These are phyloP conservation scores for Hevea brasiliensis DNA, from an alignment of 345 rosid genomes.

Conservation along the genomic window DNA sequence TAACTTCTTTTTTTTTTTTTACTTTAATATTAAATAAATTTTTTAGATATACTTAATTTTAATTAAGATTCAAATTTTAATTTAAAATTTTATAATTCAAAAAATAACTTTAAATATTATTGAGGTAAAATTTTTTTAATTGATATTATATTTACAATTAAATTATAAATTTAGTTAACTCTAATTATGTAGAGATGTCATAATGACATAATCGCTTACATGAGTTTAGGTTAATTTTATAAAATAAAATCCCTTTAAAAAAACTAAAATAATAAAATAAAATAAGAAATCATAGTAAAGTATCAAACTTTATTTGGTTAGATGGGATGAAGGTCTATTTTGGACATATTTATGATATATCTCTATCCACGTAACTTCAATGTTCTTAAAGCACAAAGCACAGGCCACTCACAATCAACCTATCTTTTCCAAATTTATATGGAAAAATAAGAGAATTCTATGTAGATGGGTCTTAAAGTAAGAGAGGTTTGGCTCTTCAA, in stretches of 20 bases:
- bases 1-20: too few relatives aligned
- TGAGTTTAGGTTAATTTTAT: too few relatives aligned
- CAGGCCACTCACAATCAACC: neutral
- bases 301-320: conserved; percentile 10
- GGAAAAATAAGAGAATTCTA: too few relatives aligned
- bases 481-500: neutral
- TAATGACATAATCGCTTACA: neutral
- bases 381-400: conserved; percentile 15
- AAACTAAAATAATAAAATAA: neutral
- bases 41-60: too few relatives aligned
- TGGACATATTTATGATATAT: conserved; percentile 8
- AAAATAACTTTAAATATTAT: too few relatives aligned
- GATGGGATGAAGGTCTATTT: neutral
- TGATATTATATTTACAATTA: too few relatives aligned
- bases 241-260: too few relatives aligned
- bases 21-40: too few relatives aligned
- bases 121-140: too few relatives aligned
- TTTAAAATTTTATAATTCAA: too few relatives aligned
- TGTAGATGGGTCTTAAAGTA: neutral
- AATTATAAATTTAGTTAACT: neutral
- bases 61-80: too few relatives aligned
- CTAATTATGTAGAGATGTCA: conserved; percentile 3
- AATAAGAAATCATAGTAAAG: neutral
- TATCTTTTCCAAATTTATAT: too few relatives aligned
- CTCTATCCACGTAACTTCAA: conserved; percentile 1